phyloP scores from a whole-genome alignment of 139 green algal genomes.

The Tetradesmus lagerheimii region DNA sequence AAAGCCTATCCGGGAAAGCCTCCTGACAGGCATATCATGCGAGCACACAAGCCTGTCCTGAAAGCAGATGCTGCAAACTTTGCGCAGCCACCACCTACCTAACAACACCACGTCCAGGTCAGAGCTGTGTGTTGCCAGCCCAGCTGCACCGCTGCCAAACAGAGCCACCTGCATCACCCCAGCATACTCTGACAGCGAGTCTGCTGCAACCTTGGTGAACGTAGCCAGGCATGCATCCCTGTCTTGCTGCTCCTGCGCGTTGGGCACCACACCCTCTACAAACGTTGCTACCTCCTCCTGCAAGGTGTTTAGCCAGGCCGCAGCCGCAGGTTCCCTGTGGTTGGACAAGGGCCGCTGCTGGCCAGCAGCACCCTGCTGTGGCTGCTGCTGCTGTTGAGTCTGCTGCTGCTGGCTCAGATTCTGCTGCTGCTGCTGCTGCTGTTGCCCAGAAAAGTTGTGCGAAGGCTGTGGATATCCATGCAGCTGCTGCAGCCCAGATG shows the following conservation, averaged over 20 bases:
- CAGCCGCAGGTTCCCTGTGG: background rate
- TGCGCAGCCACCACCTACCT: background rate
- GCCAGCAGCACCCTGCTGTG: background rate
- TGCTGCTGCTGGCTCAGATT: constrained; percentile 31
- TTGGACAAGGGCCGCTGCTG: background rate
- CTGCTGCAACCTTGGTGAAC: background rate
- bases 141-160: constrained; percentile 37
- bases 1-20: too few relatives aligned
- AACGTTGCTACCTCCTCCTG: background rate
- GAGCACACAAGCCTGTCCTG: background rate
- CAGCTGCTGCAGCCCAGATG: background rate
- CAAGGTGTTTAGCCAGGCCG: constrained; percentile 14
- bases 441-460: constrained; percentile 17
- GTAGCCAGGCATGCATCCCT: background rate
- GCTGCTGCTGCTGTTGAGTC: constrained; percentile 3
- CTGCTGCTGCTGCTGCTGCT: background rate
- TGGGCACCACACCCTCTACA: background rate
- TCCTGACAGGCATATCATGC: too few relatives aligned
- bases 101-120: constrained; percentile 36
- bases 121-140: constrained; percentile 18
- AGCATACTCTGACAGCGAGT: background rate
- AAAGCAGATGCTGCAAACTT: too few relatives aligned
- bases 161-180: background rate
- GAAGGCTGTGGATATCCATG: background rate
- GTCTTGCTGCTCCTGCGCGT: background rate